Base-by-base conservation (phyloP, 169 alveolate genomes). In the Cryptosporidium xiaoi region DNA sequence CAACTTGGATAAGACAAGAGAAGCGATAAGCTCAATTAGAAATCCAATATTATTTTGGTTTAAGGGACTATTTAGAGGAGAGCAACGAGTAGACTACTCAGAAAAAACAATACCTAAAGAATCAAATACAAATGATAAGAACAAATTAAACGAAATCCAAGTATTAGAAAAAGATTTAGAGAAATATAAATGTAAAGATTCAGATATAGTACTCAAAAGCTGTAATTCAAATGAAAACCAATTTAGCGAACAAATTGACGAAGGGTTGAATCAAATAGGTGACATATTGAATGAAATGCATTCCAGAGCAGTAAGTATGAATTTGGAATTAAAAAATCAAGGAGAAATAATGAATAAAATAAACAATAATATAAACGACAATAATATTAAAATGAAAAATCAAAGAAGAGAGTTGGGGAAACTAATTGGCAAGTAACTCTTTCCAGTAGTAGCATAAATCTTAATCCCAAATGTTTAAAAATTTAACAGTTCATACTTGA, bases 231-330 rank as follows among this genome's bases (percentile, higher is more conserved):
- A 33, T 18, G 31, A 31, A n/a, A 31, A 48, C 20, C 7, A 66
- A 6, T 77, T 77, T 48, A 34, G 55, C 27, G 50, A 62, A 12
- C 46, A 56, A 24, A 60, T 77, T 29, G 71, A 77, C 50, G 65
- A 77, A 15, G 71, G 64, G 18, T 29, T 77, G 7, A 64, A 77
- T 33, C 51, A 77, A 44, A 77, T 77, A 33, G 71, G 64, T 0
- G 77, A 77, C 13, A 44, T 77, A 50, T 18, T 77, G 31, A 77
- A 62, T 16, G 87, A 77, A 62, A 77, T 77, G 87, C 87, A 77
- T 15, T 16, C 40, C 27, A 77, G 87, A 62, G 87, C 87, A 29
- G 8, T 77, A 20, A 46, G 46, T 27, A 77, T 77, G 69, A 77
- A 77, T 13, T 24, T 62, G 13, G 71, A 16, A 34, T 15, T 77